Conservation (phyloP, 768 basidiomycete species). For the Pleurotus citrinopileatus region DNA sequence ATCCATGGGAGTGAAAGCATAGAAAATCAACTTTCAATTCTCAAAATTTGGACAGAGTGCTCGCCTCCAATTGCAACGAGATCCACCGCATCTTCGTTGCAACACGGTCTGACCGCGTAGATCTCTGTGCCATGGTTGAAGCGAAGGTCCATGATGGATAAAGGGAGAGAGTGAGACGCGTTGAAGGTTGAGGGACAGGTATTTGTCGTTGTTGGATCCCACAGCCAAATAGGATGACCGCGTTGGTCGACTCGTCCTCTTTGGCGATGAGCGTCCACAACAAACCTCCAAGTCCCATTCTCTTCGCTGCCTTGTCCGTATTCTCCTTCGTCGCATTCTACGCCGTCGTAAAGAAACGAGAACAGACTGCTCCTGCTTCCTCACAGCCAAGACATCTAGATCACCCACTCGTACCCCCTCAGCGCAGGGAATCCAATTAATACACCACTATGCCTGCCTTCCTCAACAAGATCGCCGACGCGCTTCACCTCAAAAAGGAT, state of each 20-base stretch:
- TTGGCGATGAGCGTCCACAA: conserved; percentile 16
- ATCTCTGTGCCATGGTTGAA: conserved; percentile 61
- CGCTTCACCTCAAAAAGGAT: conserved; percentile 26
- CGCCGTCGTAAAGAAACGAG: conserved; percentile 52
- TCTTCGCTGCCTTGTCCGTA: conserved; percentile 54
- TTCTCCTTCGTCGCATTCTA: conserved; percentile 59
- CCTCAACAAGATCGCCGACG: conserved; percentile 38
- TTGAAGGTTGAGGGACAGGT: background rate
- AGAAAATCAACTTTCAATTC: conserved; percentile 44
- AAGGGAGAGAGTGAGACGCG: too few species aligned
- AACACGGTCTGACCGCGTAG: conserved; percentile 59
- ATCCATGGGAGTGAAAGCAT: background rate
- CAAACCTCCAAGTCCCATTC: conserved; percentile 58
- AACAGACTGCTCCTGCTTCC: conserved; percentile 57
- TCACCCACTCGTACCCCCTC: conserved; percentile 64
- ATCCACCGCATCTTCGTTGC: conserved; percentile 61
- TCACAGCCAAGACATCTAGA: conserved; percentile 57
- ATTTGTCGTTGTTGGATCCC: background rate
- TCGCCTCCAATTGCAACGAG: conserved; percentile 73
- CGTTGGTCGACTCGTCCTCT: background rate
- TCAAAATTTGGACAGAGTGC: conserved; percentile 68
- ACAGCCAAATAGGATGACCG: conserved; percentile 2
- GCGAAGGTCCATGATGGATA: conserved; percentile 50
- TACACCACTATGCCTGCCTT: conserved; percentile 35
- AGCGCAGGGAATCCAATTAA: conserved; percentile 33